Percentiles rank a stretch among this genome's conserved stretches.
These are phyloP conservation scores for Monilinia fructicola DNA, from an alignment of 2,329 filamentous ascomycete species.

Conservation along the genomic window DNA sequence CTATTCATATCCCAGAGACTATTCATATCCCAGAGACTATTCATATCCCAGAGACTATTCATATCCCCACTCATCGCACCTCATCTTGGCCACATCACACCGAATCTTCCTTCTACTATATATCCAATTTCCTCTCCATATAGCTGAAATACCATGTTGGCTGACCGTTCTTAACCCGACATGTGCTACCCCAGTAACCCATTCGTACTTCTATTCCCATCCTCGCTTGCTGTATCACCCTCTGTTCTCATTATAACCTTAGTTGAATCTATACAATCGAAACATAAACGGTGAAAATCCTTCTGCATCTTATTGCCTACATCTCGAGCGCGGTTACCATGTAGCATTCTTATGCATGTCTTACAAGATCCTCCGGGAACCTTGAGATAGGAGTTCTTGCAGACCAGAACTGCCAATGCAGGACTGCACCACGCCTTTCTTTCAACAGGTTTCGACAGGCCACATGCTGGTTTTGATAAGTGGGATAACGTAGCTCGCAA, in stretches of 20 bases:
- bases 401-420: background rate
- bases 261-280: constrained; percentile 25
- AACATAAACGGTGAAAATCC: constrained; percentile 27
- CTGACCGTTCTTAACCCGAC: constrained; percentile 25
- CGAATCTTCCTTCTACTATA: background rate
- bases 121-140: constrained; percentile 22
- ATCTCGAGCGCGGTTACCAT: background rate
- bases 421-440: background rate
- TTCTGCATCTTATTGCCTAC: background rate
- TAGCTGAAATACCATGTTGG: constrained; percentile 28
- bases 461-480: background rate
- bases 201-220: constrained; percentile 16
- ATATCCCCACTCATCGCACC: background rate
- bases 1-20: background rate
- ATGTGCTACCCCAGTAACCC: constrained; percentile 6
- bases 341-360: background rate
- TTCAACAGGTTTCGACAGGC: background rate
- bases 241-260: too few relatives aligned
- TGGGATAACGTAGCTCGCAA: background rate
- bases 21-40: too few relatives aligned
- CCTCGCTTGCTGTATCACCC: background rate
- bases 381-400: background rate
- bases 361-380: background rate
- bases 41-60: background rate
- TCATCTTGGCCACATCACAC: background rate